phyloP scores from a whole-genome alignment of 441 rosid species.

The Gossypium lobatum region DNA sequence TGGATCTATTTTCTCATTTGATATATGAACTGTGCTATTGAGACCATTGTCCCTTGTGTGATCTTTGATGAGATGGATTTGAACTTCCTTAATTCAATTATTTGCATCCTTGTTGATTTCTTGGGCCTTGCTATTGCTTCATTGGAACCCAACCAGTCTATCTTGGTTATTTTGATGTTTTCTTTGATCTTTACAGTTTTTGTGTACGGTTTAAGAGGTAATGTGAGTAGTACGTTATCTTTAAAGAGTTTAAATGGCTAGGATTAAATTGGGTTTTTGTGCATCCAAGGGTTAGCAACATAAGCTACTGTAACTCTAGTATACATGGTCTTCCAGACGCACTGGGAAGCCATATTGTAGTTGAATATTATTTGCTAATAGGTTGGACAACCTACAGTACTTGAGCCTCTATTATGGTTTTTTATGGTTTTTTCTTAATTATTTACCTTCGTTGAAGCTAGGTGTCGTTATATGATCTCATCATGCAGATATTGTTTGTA shows the following conservation, averaged over 20 bases:
- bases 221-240: conserved; percentile 3
- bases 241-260: neutral
- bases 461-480: neutral
- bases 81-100: neutral
- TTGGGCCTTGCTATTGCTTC: neutral
- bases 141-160: neutral
- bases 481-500: neutral
- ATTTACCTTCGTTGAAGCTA: neutral
- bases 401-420: neutral
- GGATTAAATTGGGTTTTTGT: neutral
- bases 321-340: neutral
- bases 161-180: neutral
- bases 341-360: neutral
- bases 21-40: neutral
- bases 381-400: neutral
- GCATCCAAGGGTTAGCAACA: neutral
- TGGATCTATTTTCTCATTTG: conserved; percentile 1
- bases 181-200: neutral
- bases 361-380: neutral
- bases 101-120: neutral
- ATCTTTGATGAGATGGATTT: neutral
- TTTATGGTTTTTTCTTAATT: neutral
- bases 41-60: conserved; percentile 1
- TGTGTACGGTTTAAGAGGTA: neutral
- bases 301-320: neutral